Evolutionary conservation across 768 basidiomycete genomes (phyloP), one percentile per base, ranked within the genome.

Genomic region (Suillus subaureus): DNA sequence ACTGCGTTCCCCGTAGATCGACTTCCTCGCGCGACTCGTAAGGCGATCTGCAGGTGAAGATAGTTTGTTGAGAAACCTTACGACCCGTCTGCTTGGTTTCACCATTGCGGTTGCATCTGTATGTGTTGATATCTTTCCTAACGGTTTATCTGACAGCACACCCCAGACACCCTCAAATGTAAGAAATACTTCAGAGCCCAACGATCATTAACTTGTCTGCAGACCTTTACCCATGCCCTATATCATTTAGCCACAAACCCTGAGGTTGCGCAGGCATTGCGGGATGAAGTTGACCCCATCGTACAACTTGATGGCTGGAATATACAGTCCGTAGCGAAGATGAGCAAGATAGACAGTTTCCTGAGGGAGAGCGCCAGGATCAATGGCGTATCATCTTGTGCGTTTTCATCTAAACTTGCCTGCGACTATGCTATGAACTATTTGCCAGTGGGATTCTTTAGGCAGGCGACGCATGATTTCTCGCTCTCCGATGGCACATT

Each of bases 321-420:
- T 1, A 78, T 75, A 56, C 61, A 47, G 0, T 69, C 71, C 6
- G 28, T 80, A 28, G 66, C 40, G 18, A 74, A 76, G 45, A 73
- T 80, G 73, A 75, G 68, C 68, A 78, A 77, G 64, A 54, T 82
- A 7, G 81, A 83, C 62, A 83, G 79, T 63, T 82, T 83, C 58
- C 49, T 83, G 49, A 79, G 74, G 62, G 81, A 81, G 57, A 70
- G 72, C 3, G 72, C 75, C 43, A 77, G 80, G 0, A 64, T 75
- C 8, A 69, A 77, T 11, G 79, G 78, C 3, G 61, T 77, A 16
- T 72, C 56, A 21, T 47, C 65, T 2, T 35, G 78, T 79, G 47
- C 15, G 43, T 69, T 45, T 52, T 45, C 8, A 37, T 15, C 7
- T 21, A 6, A 40, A 5, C 26, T 35, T 61, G 18, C 15, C 4